Evolutionary conservation across 1,139 yeast genomes (phyloP).

Genomic region (Nakaseomyces kungkrabaensis): DNA sequence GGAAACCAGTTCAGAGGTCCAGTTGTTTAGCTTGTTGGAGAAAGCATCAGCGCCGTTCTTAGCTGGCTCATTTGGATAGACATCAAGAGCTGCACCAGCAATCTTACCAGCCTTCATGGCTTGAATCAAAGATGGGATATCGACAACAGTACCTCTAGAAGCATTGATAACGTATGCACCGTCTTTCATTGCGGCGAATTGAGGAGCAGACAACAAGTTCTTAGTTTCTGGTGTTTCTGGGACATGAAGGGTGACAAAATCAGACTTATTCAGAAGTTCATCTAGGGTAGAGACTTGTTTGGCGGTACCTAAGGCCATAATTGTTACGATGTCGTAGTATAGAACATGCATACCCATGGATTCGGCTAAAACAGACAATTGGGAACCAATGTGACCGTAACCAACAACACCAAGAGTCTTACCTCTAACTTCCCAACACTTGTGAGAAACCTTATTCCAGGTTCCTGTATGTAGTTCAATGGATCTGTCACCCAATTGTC

Average conservation of each 20-base stretch:
- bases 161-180: constrained; percentile 94
- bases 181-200: constrained; percentile 91
- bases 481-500: constrained; percentile 96
- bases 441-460: constrained; percentile 93
- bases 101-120: constrained; percentile 90
- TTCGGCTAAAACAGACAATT: constrained; percentile 92
- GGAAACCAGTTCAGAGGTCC: constrained; percentile 76
- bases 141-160: constrained; percentile 96
- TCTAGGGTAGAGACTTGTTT: constrained; percentile 81
- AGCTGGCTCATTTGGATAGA: constrained; percentile 95
- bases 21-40: constrained; percentile 58
- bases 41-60: constrained; percentile 85
- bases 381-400: constrained; percentile 97
- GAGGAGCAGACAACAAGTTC: constrained; percentile 80
- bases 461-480: constrained; percentile 93
- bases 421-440: constrained; percentile 99
- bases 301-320: constrained; percentile 96
- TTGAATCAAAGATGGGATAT: constrained; percentile 82
- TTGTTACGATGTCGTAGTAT: constrained; percentile 83
- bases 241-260: constrained; percentile 87
- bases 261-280: constrained; percentile 71
- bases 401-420: constrained; percentile 96
- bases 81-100: constrained; percentile 97
- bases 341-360: constrained; percentile 96
- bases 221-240: constrained; percentile 92